These are phyloP conservation scores for Pythium plurisporium DNA, from an alignment of 352 stramenopile species.

Conservation along the genomic window DNA sequence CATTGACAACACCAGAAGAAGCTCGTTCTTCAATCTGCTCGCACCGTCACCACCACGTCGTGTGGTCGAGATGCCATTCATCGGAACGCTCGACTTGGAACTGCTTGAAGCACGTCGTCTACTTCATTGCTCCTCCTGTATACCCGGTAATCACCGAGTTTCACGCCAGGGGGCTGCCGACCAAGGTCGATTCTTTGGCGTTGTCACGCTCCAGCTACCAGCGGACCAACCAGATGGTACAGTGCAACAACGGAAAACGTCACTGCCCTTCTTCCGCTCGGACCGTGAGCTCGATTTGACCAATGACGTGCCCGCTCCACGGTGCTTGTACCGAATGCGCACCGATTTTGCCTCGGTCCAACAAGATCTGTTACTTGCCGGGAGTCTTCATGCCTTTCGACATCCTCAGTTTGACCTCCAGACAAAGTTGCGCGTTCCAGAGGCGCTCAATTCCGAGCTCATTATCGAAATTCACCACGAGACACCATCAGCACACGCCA, in stretches of 20 bases:
- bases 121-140: conserved; percentile 1
- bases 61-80: too few relatives aligned
- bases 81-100: conserved; percentile 28
- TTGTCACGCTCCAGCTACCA: conserved; percentile 13
- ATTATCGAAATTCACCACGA: conserved; percentile 45
- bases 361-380: conserved; percentile 40
- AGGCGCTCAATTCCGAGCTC: conserved; percentile 34
- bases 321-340: conserved; percentile 40
- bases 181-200: conserved; percentile 16
- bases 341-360: conserved; percentile 40
- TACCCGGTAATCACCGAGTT: neutral
- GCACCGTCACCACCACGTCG: neutral
- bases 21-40: conserved; percentile 14
- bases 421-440: conserved; percentile 42
- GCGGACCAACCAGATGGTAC: neutral
- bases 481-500: conserved; percentile 22
- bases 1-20: neutral
- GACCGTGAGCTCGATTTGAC: neutral
- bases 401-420: conserved; percentile 41
- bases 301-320: neutral
- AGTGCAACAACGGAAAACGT: neutral
- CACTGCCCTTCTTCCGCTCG: conserved; percentile 1
- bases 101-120: conserved; percentile 45
- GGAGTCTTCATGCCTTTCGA: conserved; percentile 37
- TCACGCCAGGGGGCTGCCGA: conserved; percentile 3